phyloP scores from a whole-genome alignment of 495 filamentous ascomycete species.

The Massariosphaeria phaeospora region DNA sequence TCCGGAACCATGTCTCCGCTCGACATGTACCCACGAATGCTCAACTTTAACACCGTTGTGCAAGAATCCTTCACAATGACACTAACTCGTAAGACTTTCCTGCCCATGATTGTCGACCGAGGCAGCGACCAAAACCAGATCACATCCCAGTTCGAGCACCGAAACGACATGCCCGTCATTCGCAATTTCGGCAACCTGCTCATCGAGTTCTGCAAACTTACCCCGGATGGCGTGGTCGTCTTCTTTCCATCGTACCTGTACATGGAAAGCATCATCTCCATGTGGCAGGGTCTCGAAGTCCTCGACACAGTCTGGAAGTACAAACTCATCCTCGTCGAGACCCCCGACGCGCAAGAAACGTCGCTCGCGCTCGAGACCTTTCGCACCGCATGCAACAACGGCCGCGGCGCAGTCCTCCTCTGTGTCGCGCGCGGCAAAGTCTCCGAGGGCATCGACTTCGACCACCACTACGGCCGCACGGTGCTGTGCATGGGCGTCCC shows the following conservation, averaged over 20 bases:
- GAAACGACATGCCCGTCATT: constrained; percentile 90
- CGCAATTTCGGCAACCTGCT: constrained; percentile 92
- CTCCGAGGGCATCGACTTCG: constrained; percentile 96
- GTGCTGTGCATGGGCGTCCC: constrained; percentile 96
- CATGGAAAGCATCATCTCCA: constrained; percentile 97
- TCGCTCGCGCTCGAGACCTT: constrained; percentile 94
- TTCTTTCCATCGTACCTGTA: constrained; percentile 99
- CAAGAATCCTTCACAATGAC: constrained; percentile 98
- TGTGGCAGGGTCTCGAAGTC: constrained; percentile 98
- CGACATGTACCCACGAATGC: constrained; percentile 99
- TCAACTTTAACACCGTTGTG: constrained; percentile 83
- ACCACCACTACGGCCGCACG: constrained; percentile 96
- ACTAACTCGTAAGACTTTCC: constrained; percentile 86
- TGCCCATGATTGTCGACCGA: constrained; percentile 95
- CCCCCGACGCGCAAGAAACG: constrained; percentile 94
- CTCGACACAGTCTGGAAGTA: constrained; percentile 98
- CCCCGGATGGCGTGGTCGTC: constrained; percentile 94
- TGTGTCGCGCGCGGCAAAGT: constrained; percentile 97
- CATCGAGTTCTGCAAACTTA: constrained; percentile 88
- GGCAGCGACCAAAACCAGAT: constrained; percentile 90
- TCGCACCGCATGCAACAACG: constrained; percentile 94
- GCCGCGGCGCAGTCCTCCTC: constrained; percentile 84
- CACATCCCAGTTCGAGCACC: constrained; percentile 84
- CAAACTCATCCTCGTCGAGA: constrained; percentile 97
- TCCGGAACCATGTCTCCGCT: constrained; percentile 94